These are phyloP conservation scores for Penicillium psychrofluorescens DNA, from an alignment of 495 filamentous ascomycete genomes.

Conservation along the genomic window DNA sequence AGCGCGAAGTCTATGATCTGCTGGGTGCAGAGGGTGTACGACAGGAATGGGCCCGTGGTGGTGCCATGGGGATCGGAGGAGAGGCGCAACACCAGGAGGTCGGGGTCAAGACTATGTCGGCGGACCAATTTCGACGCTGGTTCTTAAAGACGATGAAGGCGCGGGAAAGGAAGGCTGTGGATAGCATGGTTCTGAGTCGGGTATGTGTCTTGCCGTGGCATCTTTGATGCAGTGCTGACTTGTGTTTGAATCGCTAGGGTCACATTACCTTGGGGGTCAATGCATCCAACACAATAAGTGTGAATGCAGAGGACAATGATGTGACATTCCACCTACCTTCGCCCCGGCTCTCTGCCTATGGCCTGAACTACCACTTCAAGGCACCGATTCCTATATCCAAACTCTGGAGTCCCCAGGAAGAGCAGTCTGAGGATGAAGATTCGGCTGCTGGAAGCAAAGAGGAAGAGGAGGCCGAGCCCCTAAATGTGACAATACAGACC, in stretches of 20 bases:
- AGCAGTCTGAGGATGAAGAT: slow-evolving; percentile 13
- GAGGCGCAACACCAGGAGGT: slow-evolving; percentile 25
- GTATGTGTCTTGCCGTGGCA: slow-evolving; percentile 22
- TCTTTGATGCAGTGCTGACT: slow-evolving; percentile 2
- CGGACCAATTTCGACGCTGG: slow-evolving; percentile 44
- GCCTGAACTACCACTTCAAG: slow-evolving; percentile 28
- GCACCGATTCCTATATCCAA: slow-evolving; percentile 23
- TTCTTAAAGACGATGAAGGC: slow-evolving; percentile 40
- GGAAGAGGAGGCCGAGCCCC: slow-evolving; percentile 3
- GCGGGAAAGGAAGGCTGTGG: slow-evolving; percentile 32
- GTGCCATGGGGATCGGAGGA: slow-evolving; percentile 26
- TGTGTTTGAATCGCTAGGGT: slow-evolving; percentile 13
- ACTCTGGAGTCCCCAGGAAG: slow-evolving; percentile 10
- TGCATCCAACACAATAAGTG: slow-evolving; percentile 27
- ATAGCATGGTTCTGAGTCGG: slow-evolving; percentile 34
- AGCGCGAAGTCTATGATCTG: slow-evolving; percentile 49
- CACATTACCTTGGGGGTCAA: slow-evolving; percentile 34
- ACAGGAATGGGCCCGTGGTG: slow-evolving; percentile 30
- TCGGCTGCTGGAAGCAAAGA: slow-evolving; percentile 7
- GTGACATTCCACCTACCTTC: slow-evolving; percentile 24
- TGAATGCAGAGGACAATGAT: slow-evolving; percentile 23
- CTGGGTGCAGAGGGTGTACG: slow-evolving; percentile 38
- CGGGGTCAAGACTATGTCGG: slow-evolving; percentile 36
- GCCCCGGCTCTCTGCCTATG: slow-evolving; percentile 15
- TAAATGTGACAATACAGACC: slow-evolving; percentile 25